Conservation (phyloP, 1,139 yeast species). For the Suhomyces bokatorum region DNA sequence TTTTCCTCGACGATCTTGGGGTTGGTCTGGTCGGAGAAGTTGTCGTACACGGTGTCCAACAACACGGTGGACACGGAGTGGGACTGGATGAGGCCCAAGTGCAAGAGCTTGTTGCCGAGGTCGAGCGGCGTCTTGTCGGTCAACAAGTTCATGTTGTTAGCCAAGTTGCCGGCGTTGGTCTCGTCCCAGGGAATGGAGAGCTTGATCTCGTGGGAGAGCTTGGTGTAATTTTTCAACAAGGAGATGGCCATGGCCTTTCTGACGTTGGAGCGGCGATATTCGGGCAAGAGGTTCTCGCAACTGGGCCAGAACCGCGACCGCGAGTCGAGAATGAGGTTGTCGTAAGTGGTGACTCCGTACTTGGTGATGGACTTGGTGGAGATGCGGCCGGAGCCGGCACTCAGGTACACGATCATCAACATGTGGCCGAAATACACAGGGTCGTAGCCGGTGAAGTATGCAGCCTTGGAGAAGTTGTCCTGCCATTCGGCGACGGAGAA, state of each 20-base stretch:
- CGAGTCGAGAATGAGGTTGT: slow-evolving; percentile 58
- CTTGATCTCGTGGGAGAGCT: slow-evolving; percentile 37
- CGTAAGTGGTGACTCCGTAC: slow-evolving; percentile 66
- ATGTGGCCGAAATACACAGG: slow-evolving; percentile 51
- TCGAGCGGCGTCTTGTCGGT: slow-evolving; percentile 51
- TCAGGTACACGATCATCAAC: slow-evolving; percentile 54
- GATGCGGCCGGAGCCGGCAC: slow-evolving; percentile 45
- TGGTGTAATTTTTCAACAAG: slow-evolving; percentile 64
- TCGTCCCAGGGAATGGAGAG: slow-evolving; percentile 54
- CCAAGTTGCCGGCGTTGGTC: slow-evolving; percentile 75
- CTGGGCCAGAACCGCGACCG: slow-evolving; percentile 78
- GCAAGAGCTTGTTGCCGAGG: slow-evolving; percentile 52
- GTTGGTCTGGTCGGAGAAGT: slow-evolving; percentile 35
- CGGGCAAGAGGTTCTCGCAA: slow-evolving; percentile 61
- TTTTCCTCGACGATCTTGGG: slow-evolving; percentile 54
- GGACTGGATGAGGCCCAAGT: slow-evolving; percentile 60
- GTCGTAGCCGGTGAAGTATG: slow-evolving; percentile 57
- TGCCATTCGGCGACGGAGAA: slow-evolving; percentile 34
- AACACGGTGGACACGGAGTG: slow-evolving; percentile 56
- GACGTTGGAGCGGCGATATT: slow-evolving; percentile 56
- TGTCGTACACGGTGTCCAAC: slow-evolving; percentile 73
- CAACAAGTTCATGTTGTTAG: slow-evolving; percentile 59
- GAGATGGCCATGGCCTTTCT: slow-evolving; percentile 78
- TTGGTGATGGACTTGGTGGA: slow-evolving; percentile 66
- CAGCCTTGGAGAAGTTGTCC: slow-evolving; percentile 50